Base-by-base conservation (phyloP, 768 basidiomycete species). In the Pholiota microspora region DNA sequence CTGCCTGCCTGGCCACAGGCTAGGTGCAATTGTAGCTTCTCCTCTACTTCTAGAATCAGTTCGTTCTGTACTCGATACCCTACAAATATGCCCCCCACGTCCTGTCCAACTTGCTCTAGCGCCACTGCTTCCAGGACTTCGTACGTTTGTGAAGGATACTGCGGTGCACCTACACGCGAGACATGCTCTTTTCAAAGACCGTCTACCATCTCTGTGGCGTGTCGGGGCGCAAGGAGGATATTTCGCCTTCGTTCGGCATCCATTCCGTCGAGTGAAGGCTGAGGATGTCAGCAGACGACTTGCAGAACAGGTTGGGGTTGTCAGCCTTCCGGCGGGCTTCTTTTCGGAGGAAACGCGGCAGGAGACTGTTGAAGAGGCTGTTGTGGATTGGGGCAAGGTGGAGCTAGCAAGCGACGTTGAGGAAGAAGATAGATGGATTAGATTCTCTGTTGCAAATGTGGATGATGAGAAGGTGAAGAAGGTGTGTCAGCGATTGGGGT, bases 381-480 rank as follows among this genome's bases (percentile, higher is more conserved):
- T 62, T n/a, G 77, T 74, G 1, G 75, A 75, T 36, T 55, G 57
- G 60, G 38, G 13, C 13, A 27, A 5, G 5, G 48, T 53, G 34
- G 57, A 62, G 34, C 24, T 40, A 53, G 42, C 63, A 45, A 2
- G 36, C 54, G 63, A 48, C 63, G 60, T 36, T 67, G 66, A 67
- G 24, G 81, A 78, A 6, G 75, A 76, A 61, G 79, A 82, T 34
- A 69, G 78, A 51, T 92, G 88, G 87, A 71, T 92, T 27, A 77
- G 90, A 51, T 88, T 93, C 67, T 89, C 88, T 8, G 86, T 92
- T 2, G 88, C 89, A 10, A 93, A 91, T 67, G 81, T 91, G n/a
- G 76, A 78, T 38, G 87, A 90, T 48, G 82, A 80, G 49, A 74
- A 78, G 63, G 76, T 86, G 15, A 62, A 64, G 59, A 60, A 67